phyloP scores from a whole-genome alignment of 768 basidiomycete genomes.

The Mycena filopes region DNA sequence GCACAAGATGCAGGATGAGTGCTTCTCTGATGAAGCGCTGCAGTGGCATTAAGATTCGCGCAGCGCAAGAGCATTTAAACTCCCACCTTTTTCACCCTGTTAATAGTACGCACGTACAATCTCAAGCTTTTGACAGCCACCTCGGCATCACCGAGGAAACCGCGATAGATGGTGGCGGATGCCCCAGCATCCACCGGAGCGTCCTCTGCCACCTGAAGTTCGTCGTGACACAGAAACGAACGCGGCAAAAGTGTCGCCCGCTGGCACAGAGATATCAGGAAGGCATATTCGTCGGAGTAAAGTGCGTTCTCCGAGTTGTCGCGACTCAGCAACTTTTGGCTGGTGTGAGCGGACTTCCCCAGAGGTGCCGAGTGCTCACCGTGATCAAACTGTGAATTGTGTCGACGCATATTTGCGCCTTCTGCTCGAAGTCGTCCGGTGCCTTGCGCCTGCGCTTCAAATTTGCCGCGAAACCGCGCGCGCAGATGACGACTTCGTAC shows the following conservation, averaged over 20 bases:
- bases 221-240: background rate
- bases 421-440: background rate
- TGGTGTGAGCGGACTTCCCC: background rate
- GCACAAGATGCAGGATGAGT: conserved; percentile 29
- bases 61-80: background rate
- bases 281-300: conserved; percentile 2
- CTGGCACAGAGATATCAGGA: conserved; percentile 11
- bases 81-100: background rate
- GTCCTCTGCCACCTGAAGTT: background rate
- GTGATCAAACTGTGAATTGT: conserved; percentile 8
- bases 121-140: conserved; percentile 36
- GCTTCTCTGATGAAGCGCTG: conserved; percentile 37
- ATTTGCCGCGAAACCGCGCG: background rate
- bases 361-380: background rate
- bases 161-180: conserved; percentile 33
- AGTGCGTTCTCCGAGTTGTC: conserved; percentile 3
- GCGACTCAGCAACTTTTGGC: background rate
- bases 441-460: background rate
- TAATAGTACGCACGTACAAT: conserved; percentile 14
- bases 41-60: background rate
- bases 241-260: background rate
- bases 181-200: conserved; percentile 22
- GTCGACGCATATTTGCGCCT: conserved; percentile 15
- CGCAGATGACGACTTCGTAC: background rate
- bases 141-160: conserved; percentile 14